phyloP scores from a whole-genome alignment of 2,329 filamentous ascomycete genomes.

The Trichoderma brevicompactum region DNA sequence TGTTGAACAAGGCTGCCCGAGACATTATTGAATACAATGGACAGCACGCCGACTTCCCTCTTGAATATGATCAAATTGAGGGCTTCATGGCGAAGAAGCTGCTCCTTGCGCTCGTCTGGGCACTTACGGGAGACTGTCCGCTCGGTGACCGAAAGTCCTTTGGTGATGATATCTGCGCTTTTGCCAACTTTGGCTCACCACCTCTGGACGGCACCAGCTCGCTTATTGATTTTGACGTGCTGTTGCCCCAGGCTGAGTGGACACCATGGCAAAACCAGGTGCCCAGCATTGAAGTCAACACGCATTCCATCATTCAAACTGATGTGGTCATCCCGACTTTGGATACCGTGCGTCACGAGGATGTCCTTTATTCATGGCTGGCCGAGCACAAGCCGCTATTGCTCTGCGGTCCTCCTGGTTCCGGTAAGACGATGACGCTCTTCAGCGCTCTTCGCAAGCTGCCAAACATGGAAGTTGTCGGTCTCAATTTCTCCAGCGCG shows the following conservation, averaged over 20 bases:
- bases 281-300: conserved; percentile 93
- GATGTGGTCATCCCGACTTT: conserved; percentile 98
- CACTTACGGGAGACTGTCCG: conserved; percentile 92
- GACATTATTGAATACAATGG: conserved; percentile 95
- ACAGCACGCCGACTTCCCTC: conserved; percentile 90
- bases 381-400: conserved; percentile 97
- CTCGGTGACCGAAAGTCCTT: conserved; percentile 85
- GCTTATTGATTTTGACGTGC: conserved; percentile 94
- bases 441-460: conserved; percentile 97
- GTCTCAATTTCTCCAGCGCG: conserved; percentile 98
- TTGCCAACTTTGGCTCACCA: conserved; percentile 86
- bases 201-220: conserved; percentile 77
- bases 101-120: conserved; percentile 90
- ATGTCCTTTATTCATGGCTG: conserved; percentile 99
- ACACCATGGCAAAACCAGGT: conserved; percentile 93
- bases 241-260: conserved; percentile 87
- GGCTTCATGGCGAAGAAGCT: conserved; percentile 92
- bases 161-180: conserved; percentile 79
- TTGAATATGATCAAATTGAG: conserved; percentile 89
- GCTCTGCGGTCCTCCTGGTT: conserved; percentile 95
- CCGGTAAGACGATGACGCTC: conserved; percentile 99
- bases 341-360: conserved; percentile 96
- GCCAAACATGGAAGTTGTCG: conserved; percentile 98
- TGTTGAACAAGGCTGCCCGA: conserved; percentile 91
- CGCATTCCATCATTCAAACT: conserved; percentile 95